Base-by-base conservation (phyloP, 768 basidiomycete genomes). In the Auricularia cornea region DNA sequence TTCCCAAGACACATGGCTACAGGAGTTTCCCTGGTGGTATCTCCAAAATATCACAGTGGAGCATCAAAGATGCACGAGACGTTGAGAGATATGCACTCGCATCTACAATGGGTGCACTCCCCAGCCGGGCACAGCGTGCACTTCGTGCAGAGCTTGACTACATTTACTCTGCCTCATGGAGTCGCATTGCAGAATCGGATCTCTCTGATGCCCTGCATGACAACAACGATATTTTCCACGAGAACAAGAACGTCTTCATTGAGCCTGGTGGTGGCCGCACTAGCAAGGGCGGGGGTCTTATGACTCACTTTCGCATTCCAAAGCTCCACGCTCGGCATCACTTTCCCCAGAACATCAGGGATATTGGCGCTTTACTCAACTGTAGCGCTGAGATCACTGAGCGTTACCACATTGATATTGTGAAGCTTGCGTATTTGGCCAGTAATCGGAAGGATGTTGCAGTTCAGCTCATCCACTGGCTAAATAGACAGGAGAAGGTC, bases 1-100 rank as follows among this genome's bases (percentile, higher is more conserved):
- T 80, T 56, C 73, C 75, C 3, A 68, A 66, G 2, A 71, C 72
- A 61, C 70, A 70, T 32, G 69, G 70, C 1, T 66, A 80, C 1
- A 74, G 76, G 0, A 74, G 78, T 56, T 81, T 83, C 72, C 72
- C 72, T 40, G 76, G 75, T 8, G 80, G 80, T 0, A 79, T 83
- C 26, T 77, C 75, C 0, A 33, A 65, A 0, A 67, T 78, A 0
- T 70, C 75, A 10, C 79, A 81, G 62, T 78, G 76, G 77, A 79
- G 79, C 0, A 80, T 80, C 2, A 72, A 67, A 0, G 79, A 83
- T 65, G 71, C 76, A 61, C 77, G 78, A 60, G 68, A 72, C 20
- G 72, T 72, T 67, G 68, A 70, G 66, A 64, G 70, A 41, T 64
- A 72, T 0, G 71, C 73, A 54, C 64, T 76, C 3, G 70, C 74